Percentiles rank a stretch among this genome's conserved stretches.
These are phyloP conservation scores for Fusarium poae DNA, from an alignment of 2,329 filamentous ascomycete genomes.

Conservation along the genomic window DNA sequence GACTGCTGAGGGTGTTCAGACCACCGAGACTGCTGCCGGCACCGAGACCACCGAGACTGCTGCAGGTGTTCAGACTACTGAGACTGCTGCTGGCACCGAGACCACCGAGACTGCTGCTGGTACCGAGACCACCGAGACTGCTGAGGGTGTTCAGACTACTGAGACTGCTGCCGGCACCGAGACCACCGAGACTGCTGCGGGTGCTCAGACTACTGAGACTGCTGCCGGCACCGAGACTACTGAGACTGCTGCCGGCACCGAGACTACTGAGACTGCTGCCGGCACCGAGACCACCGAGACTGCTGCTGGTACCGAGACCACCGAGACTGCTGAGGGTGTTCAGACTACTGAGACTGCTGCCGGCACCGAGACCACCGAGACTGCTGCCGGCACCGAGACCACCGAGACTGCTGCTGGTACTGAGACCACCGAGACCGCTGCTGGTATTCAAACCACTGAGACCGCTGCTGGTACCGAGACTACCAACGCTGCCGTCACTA, in stretches of 20 bases:
- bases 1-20: not conserved
- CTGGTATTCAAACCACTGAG: not conserved
- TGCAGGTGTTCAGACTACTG: not conserved
- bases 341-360: conserved; percentile 5
- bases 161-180: too few species aligned
- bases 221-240: not conserved
- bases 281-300: not conserved
- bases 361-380: not conserved
- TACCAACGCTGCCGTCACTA: not conserved
- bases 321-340: too few species aligned
- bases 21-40: not conserved
- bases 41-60: not conserved
- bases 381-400: not conserved
- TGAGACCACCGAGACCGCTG: not conserved
- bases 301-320: conserved; percentile 16
- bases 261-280: not conserved
- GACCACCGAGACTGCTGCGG: not conserved
- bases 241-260: not conserved
- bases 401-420: not conserved
- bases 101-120: not conserved
- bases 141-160: conserved; percentile 1
- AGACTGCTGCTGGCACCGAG: not conserved
- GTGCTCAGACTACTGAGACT: too few species aligned
- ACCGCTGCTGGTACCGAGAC: not conserved
- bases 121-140: conserved; percentile 1